phyloP scores from a whole-genome alignment of 805 yeast species.

The Tetrapisispora arboricola region DNA sequence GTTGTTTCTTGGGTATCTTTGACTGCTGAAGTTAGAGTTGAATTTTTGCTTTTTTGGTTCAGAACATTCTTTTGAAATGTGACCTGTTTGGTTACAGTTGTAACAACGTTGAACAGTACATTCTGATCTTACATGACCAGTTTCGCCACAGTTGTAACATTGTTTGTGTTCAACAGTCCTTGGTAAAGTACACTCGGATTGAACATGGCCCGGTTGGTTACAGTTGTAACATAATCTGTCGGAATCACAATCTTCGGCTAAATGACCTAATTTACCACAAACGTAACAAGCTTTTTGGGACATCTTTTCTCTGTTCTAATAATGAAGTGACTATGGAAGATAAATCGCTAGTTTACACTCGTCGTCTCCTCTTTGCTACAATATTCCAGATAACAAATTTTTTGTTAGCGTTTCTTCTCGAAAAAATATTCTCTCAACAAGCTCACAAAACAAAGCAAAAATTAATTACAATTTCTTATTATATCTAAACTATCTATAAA shows the following conservation, averaged over 20 bases:
- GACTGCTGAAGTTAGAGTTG: neutral
- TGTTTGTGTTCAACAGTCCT: slow-evolving; percentile 77
- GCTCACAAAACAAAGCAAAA: too few species aligned
- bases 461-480: too few species aligned
- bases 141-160: slow-evolving; percentile 87
- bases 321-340: too few species aligned
- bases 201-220: slow-evolving; percentile 81
- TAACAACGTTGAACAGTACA: slow-evolving; percentile 72
- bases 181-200: slow-evolving; percentile 81
- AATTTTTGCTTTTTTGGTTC: slow-evolving; percentile 31
- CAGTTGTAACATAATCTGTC: slow-evolving; percentile 91
- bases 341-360: too few species aligned
- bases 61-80: slow-evolving; percentile 69
- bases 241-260: slow-evolving; percentile 81
- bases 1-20: slow-evolving; percentile 1
- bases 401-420: too few species aligned
- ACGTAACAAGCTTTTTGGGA: slow-evolving; percentile 77
- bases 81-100: slow-evolving; percentile 71
- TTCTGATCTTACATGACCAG: slow-evolving; percentile 82
- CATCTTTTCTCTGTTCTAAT: slow-evolving; percentile 14
- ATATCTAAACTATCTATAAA: too few species aligned
- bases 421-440: too few species aligned
- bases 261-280: slow-evolving; percentile 87
- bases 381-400: neutral
- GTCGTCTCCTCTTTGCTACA: too few species aligned